Evolutionary conservation across 805 yeast genomes (phyloP), one percentile per base, ranked within the genome.

Genomic region (Pichia membranifaciens): DNA sequence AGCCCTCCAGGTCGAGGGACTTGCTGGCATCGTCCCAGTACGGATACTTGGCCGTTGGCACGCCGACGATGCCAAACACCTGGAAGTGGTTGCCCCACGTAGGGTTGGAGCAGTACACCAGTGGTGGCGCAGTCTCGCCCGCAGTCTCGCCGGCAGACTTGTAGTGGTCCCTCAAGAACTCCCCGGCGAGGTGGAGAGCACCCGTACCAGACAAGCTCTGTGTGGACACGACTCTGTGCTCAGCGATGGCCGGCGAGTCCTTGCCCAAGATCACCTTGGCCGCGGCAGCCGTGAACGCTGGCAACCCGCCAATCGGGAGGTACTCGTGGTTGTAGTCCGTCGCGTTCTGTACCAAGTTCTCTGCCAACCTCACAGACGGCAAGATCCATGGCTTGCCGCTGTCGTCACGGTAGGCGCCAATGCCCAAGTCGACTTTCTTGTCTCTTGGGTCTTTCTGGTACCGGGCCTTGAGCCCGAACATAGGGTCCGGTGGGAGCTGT

Each of bases 61-160:
- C 72, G 5, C 95, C 96, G 51, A 79, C 72, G 45, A 76, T 69
- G 55, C 76, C 73, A 65, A 90, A 93, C 55, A 91, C 86, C 64
- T 83, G 89, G 64, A 76, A 74, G 70, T 91, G 99, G 72, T 93
- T 93, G 45, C 93, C 96, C 99, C 99, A 91, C n/a, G 98, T 89
- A 55, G 99, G 99, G 50, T 76, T 70, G 13, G 96, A 85, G 44
- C 90, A 62, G 65, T 87, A 88, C 42, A 90, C 73, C 22, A 72
- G 67, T 49, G 64, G 72, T 16, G 37, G 38, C 15, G 36, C 21
- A 44, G 62, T 69, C 8, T 48, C 45, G 10, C 63, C 69, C 29
- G 29, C 29, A n/a, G n/a, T n/a, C 29, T 25, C 29, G 29, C 10
- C 29, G 7, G 29, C 29, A 21, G 50, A 28, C 33, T 61, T 65